Evolutionary conservation across 1,139 yeast species (phyloP).

Genomic region (Nakaseomyces uthaithaninus): DNA sequence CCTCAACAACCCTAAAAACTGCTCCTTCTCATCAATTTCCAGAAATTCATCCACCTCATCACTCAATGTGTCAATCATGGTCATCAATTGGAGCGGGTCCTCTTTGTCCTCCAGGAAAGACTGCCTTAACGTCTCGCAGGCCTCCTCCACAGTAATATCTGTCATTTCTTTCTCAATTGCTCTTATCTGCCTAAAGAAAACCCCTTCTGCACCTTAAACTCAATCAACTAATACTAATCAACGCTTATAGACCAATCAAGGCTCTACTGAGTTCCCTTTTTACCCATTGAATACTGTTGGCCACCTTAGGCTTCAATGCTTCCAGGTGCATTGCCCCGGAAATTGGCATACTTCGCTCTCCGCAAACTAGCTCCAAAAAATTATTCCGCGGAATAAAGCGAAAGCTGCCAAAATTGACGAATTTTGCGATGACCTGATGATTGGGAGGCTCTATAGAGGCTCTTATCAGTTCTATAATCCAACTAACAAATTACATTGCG

Average conservation of each 20-base stretch:
- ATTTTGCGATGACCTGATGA: no score
- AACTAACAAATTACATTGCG: no score
- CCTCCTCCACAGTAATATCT: conserved; percentile 13
- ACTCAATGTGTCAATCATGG: conserved; percentile 20
- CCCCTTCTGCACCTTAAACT: neutral
- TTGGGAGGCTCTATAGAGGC: neutral
- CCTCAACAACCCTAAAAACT: conserved; percentile 37
- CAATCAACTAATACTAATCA: neutral
- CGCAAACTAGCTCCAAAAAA: no score
- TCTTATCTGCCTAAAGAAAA: no score
- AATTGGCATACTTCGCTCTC: no score
- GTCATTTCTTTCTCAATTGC: conserved; percentile 6
- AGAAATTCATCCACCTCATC: conserved; percentile 18
- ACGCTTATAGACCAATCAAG: no score
- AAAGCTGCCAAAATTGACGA: no score
- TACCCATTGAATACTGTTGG: no score
- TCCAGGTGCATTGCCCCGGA: no score
- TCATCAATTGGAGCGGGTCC: conserved; percentile 20
- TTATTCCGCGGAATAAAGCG: no score
- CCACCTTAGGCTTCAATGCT: no score
- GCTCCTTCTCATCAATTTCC: conserved; percentile 41
- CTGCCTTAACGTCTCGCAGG: conserved; percentile 12
- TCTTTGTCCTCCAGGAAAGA: conserved; percentile 16
- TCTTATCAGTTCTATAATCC: neutral
- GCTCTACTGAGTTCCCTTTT: no score